These are phyloP conservation scores for Tolypocladium cylindrosporum DNA, from an alignment of 2,329 filamentous ascomycete genomes.

Conservation along the genomic window DNA sequence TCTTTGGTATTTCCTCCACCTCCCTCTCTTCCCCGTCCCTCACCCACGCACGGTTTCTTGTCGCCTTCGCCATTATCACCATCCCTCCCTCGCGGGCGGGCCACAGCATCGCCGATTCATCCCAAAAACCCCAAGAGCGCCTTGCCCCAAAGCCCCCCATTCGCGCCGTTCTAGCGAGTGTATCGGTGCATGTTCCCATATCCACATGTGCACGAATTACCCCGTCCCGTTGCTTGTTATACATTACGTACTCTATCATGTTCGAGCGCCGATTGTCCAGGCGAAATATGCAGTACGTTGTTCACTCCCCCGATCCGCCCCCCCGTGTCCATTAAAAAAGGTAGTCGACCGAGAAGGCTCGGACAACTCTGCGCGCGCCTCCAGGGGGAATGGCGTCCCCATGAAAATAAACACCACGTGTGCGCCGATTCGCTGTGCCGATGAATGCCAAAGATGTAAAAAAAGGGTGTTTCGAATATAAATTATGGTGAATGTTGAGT, in stretches of 20 bases:
- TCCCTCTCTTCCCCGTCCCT: slow-evolving; percentile 8
- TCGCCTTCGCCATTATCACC: neutral
- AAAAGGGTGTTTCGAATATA: slow-evolving; percentile 20
- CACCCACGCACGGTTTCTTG: slow-evolving; percentile 1
- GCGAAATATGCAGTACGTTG: slow-evolving; percentile 19
- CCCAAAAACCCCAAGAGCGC: slow-evolving; percentile 5
- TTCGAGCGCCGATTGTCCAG: slow-evolving; percentile 10
- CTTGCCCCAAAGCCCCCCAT: slow-evolving; percentile 11
- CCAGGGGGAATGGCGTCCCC: neutral
- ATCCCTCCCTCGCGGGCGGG: slow-evolving; percentile 1
- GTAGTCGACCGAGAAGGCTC: neutral
- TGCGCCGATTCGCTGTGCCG: slow-evolving; percentile 30
- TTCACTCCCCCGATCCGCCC: neutral
- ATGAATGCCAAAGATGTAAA: slow-evolving; percentile 29
- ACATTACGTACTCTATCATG: slow-evolving; percentile 29
- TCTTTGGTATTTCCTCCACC: slow-evolving; percentile 22
- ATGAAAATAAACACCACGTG: slow-evolving; percentile 16
- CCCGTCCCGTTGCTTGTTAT: slow-evolving; percentile 19
- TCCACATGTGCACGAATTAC: slow-evolving; percentile 25
- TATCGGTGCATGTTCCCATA: slow-evolving; percentile 18
- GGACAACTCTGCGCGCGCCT: neutral
- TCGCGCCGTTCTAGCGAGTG: slow-evolving; percentile 20
- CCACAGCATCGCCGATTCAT: neutral
- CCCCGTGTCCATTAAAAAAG: slow-evolving; percentile 2
- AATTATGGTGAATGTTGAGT: slow-evolving; percentile 13